Evolutionary conservation across 306 rosid genomes (phyloP).

Genomic region (Vigna reflexopilosa): DNA sequence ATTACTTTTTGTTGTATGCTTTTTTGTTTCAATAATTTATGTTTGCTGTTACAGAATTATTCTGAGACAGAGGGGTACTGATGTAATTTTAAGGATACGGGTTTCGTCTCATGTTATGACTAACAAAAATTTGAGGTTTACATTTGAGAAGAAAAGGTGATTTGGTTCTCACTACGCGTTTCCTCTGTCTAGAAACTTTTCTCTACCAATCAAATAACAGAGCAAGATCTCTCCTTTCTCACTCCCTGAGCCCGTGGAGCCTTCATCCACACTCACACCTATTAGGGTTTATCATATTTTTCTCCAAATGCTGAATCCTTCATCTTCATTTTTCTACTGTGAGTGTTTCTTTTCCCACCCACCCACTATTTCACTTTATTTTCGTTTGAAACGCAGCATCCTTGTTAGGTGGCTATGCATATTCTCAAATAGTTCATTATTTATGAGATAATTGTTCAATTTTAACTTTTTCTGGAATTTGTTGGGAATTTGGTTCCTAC

Average conservation of each 20-base stretch:
- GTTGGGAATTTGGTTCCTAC: conserved; percentile 25
- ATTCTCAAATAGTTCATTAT: conserved; percentile 10
- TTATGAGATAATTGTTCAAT: conserved; percentile 24
- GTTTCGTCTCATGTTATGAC: background rate
- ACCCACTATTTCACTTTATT: background rate
- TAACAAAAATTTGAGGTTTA: background rate
- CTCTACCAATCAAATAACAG: conserved; percentile 61
- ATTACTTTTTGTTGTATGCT: background rate
- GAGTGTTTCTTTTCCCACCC: conserved; percentile 48
- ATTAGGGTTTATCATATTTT: conserved; percentile 55
- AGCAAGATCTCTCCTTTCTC: conserved; percentile 30
- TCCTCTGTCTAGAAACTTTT: conserved; percentile 45
- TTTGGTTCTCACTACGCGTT: conserved; percentile 52
- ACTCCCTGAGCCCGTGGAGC: background rate
- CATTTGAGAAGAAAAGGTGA: conserved; percentile 53
- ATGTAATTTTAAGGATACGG: conserved; percentile 1
- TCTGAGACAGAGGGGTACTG: background rate
- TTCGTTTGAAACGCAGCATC: conserved; percentile 31
- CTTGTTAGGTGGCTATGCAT: conserved; percentile 30
- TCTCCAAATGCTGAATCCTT: conserved; percentile 49
- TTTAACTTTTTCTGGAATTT: conserved; percentile 9
- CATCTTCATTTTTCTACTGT: conserved; percentile 53
- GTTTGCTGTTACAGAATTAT: no score
- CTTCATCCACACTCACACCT: background rate
- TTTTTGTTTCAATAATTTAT: no score